phyloP scores from a whole-genome alignment of 2,329 filamentous ascomycete species.

The Clarireedia paspali region DNA sequence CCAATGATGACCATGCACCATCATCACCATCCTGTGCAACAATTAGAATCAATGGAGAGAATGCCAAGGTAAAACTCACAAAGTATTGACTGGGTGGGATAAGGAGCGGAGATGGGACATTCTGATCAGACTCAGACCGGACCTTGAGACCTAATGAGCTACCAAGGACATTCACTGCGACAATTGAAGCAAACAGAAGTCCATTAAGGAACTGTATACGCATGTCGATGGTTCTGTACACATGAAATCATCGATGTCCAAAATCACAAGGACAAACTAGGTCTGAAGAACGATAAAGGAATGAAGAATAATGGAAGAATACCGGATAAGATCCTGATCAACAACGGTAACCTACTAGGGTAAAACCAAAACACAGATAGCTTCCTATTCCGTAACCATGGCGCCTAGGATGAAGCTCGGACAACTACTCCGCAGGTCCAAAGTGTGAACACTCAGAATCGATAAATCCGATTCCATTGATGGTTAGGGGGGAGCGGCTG shows the following conservation, averaged over 20 bases:
- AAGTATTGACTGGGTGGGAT: constrained; percentile 19
- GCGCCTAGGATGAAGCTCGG: neutral
- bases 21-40: constrained; percentile 50
- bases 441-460: neutral
- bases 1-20: constrained; percentile 64
- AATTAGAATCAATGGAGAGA: neutral
- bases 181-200: neutral
- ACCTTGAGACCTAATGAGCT: neutral
- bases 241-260: constrained; percentile 1
- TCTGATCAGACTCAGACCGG: neutral
- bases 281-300: neutral
- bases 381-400: too few relatives aligned
- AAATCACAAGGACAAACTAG: neutral
- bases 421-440: neutral
- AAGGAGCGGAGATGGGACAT: constrained; percentile 11
- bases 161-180: neutral
- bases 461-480: neutral
- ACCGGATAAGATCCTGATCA: neutral
- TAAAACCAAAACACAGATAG: too few relatives aligned
- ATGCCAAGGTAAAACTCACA: constrained; percentile 6
- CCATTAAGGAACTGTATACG: constrained; percentile 1
- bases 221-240: constrained; percentile 4
- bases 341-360: neutral
- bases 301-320: neutral
- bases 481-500: neutral